Conservation (phyloP, 192 early-diverging fungal genomes). For the Coemansia sp. region DNA sequence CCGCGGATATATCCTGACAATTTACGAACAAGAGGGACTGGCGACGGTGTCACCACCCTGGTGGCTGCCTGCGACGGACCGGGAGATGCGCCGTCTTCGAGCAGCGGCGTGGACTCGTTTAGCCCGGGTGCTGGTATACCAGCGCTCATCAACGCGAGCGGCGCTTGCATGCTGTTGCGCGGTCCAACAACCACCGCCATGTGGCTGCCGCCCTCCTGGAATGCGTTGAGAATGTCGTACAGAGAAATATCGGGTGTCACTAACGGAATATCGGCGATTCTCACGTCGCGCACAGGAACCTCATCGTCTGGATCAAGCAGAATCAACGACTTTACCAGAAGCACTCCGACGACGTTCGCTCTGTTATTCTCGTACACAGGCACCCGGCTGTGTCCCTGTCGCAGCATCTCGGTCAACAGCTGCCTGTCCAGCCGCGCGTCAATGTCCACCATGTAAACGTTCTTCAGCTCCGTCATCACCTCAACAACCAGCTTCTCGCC, state of each 20-base stretch:
- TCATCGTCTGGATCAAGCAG: slow-evolving; percentile 72
- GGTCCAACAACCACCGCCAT: slow-evolving; percentile 69
- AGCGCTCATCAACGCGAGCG: not conserved
- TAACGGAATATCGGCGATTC: slow-evolving; percentile 51
- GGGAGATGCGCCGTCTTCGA: not conserved
- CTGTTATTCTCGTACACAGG: slow-evolving; percentile 65
- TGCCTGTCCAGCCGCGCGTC: slow-evolving; percentile 60
- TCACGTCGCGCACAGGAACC: slow-evolving; percentile 62
- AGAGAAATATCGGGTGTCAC: slow-evolving; percentile 51
- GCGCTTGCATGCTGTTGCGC: not conserved
- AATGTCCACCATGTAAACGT: slow-evolving; percentile 67
- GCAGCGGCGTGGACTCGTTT: slow-evolving; percentile 24
- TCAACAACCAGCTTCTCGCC: slow-evolving; percentile 66
- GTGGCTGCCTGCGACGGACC: not conserved
- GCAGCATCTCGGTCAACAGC: slow-evolving; percentile 62
- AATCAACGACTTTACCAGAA: slow-evolving; percentile 75
- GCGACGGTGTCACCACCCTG: slow-evolving; percentile 4
- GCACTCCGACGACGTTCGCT: slow-evolving; percentile 71
- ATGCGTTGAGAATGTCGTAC: slow-evolving; percentile 78
- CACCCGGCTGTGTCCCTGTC: slow-evolving; percentile 73
- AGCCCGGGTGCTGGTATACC: not conserved
- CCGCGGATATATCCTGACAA: slow-evolving; percentile 42
- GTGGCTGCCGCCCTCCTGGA: slow-evolving; percentile 80
- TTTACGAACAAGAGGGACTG: slow-evolving; percentile 29
- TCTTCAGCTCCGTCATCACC: slow-evolving; percentile 72